Base-by-base conservation (phyloP, 2,329 filamentous ascomycete species). In the Ascochyta lentis region DNA sequence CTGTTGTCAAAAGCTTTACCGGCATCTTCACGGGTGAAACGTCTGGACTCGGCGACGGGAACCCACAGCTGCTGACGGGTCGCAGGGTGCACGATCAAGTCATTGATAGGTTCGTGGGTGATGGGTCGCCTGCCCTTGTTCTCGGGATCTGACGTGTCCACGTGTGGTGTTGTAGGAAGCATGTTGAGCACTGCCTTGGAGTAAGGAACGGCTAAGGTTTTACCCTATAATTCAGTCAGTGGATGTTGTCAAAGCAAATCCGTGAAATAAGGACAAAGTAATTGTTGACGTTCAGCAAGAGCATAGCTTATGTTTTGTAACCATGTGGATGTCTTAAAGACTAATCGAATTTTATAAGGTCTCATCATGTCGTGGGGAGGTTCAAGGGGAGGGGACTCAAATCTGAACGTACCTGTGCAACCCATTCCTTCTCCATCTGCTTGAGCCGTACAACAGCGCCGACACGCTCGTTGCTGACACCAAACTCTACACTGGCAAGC, bases 301-400 rank as follows among this genome's bases (percentile, higher is more conserved):
- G 84, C 83, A 88, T 88, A 86, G 84, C 65, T 66, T 83, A 85
- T 80, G 52, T 81, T 85, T 84, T 89, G 82, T 94, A 94, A 97
- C 91, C 91, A 95, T 88, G 83, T 87, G 76, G 81, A 77, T 87
- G 93, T 98, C 93, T 96, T 97, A 84, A 96, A 96, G 94, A 98
- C 94, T 97, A 96, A 98, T 97, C 94, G 94, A 81, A 89, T 85
- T 88, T 86, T 66, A 84, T 80, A 76, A 69, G 86, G 79, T 82
- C 84, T 91, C 88, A 90, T 90, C 87, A 89, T 81, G 60, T 63
- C 65, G 71, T 43, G 38, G 40, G 38, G 31, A 26, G 8, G 13
- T 38, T 40, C 33, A 34, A 49, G 31, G 7, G 9, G 34, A 48
- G 29, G 7, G 10, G 43, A 42, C 29, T 23, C 52, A 35, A 35